These are phyloP conservation scores for Hebeloma cylindrosporum DNA, from an alignment of 768 basidiomycete species.

Conservation along the genomic window DNA sequence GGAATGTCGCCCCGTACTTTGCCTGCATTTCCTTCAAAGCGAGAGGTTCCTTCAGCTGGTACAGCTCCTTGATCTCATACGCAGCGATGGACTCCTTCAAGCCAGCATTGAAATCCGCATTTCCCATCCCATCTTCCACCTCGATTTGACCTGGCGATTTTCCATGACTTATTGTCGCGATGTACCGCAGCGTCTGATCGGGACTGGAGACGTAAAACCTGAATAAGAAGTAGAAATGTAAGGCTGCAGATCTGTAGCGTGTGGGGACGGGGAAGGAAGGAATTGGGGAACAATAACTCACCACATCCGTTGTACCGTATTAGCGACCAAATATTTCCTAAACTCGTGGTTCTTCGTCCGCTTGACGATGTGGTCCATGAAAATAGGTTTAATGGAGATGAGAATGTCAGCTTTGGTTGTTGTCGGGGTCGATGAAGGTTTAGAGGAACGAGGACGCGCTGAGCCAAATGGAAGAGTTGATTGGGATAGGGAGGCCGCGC, in stretches of 20 bases:
- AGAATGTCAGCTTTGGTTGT: constrained; percentile 1
- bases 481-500: neutral
- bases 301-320: constrained; percentile 4
- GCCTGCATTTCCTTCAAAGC: constrained; percentile 1
- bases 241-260: no score
- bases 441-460: neutral
- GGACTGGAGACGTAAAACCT: constrained; percentile 6
- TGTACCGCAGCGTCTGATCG: constrained; percentile 4
- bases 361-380: constrained; percentile 2
- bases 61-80: constrained; percentile 8
- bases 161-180: neutral
- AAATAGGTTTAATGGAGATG: constrained; percentile 6
- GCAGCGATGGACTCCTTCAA: neutral
- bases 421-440: neutral
- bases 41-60: constrained; percentile 1
- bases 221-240: neutral
- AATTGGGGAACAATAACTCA: neutral
- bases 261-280: neutral
- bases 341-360: constrained; percentile 6
- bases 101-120: constrained; percentile 6
- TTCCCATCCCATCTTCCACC: constrained; percentile 1
- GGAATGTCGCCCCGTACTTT: constrained; percentile 3
- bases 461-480: constrained; percentile 1
- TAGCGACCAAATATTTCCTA: constrained; percentile 1
- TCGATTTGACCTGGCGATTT: constrained; percentile 1